Percentiles rank a stretch among this genome's conserved stretches.
These are phyloP conservation scores for Tetraselmis chui DNA, from an alignment of 139 green algal species.

Conservation along the genomic window DNA sequence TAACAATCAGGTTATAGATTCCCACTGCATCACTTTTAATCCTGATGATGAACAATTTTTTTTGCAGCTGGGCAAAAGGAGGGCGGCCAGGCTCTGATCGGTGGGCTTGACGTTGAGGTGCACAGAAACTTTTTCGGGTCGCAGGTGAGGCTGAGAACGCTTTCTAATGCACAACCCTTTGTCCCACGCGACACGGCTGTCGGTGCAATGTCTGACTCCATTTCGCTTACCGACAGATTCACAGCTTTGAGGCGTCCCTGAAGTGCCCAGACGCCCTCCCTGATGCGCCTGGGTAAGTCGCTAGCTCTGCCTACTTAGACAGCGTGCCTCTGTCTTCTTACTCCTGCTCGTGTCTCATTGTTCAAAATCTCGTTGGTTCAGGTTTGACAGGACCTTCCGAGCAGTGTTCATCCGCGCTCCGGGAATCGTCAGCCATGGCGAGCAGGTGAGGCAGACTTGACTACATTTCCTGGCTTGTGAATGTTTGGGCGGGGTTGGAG, in stretches of 20 bases:
- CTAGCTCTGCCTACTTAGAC: not conserved
- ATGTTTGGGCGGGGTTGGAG: too few relatives aligned
- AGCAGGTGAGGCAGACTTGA: too few relatives aligned
- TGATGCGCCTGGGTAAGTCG: not conserved
- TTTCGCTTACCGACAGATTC: conserved; percentile 51
- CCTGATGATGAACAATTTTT: too few relatives aligned
- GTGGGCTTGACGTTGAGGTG: conserved; percentile 86
- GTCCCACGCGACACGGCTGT: not conserved
- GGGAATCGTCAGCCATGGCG: conserved; percentile 74
- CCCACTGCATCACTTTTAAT: too few relatives aligned
- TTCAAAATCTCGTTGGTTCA: too few relatives aligned
- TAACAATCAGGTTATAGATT: too few relatives aligned
- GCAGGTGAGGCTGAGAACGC: conserved; percentile 45
- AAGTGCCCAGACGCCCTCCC: not conserved
- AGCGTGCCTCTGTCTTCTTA: too few relatives aligned
- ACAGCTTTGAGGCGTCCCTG: conserved; percentile 82
- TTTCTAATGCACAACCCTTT: not conserved
- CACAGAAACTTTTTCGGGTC: conserved; percentile 96
- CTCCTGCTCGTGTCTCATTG: too few relatives aligned
- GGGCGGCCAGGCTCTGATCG: conserved; percentile 88
- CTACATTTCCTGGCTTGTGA: too few relatives aligned
- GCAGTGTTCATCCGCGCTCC: conserved; percentile 94
- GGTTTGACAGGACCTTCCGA: conserved; percentile 40
- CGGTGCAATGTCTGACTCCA: not conserved
- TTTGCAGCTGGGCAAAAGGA: too few relatives aligned